A percentile compares a stretch with the other conserved stretches of the same genome.
Conservation (phyloP, 352 stramenopile genomes). For the Pythium chondricola region DNA sequence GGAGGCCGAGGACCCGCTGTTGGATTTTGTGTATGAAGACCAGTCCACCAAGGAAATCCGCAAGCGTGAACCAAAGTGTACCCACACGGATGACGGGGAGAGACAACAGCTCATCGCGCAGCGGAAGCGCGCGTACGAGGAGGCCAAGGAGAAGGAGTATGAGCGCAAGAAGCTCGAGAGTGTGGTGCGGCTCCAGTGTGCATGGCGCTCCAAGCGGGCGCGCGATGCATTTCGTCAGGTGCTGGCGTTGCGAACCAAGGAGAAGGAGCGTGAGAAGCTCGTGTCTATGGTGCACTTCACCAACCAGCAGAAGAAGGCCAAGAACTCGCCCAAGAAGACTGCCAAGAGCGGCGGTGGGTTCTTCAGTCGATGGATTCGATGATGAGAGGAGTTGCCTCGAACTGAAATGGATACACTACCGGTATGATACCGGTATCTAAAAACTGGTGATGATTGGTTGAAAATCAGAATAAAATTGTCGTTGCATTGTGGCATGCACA, state of each 20-base stretch:
- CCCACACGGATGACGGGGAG: constrained; percentile 20
- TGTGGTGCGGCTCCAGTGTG: constrained; percentile 66
- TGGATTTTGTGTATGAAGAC: constrained; percentile 57
- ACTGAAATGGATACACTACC: neutral
- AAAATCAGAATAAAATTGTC: no score
- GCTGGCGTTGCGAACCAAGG: constrained; percentile 50
- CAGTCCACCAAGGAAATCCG: constrained; percentile 40
- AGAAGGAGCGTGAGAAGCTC: constrained; percentile 45
- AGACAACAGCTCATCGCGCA: constrained; percentile 30
- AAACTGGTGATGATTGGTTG: no score
- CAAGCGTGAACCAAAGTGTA: constrained; percentile 21
- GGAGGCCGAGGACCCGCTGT: constrained; percentile 13
- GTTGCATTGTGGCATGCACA: no score
- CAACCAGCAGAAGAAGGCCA: constrained; percentile 16
- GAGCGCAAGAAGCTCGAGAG: constrained; percentile 42
- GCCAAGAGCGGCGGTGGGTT: no score
- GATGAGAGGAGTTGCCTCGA: constrained; percentile 1
- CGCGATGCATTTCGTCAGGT: constrained; percentile 49
- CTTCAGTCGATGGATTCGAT: constrained; percentile 12
- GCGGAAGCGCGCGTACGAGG: constrained; percentile 33
- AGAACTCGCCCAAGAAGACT: constrained; percentile 4
- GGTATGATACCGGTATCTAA: neutral
- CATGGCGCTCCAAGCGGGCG: constrained; percentile 64
- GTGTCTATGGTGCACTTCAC: constrained; percentile 20
- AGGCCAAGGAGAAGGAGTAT: constrained; percentile 25